Base-by-base conservation (phyloP, 2,329 filamentous ascomycete genomes). In the Gaeumannomyces sp. region DNA sequence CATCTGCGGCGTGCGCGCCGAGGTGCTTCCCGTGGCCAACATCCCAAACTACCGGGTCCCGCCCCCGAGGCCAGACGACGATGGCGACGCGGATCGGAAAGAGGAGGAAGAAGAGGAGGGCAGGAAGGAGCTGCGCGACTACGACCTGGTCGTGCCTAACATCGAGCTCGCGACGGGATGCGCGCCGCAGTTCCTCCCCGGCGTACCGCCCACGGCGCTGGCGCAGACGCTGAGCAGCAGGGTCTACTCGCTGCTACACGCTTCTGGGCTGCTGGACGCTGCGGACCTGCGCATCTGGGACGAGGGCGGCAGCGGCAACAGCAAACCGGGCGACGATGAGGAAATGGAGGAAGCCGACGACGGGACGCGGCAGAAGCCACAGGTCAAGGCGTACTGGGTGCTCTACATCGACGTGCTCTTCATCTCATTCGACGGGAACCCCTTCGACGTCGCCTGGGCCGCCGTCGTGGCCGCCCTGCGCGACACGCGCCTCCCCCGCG, bases 361-460 rank as follows among this genome's bases (percentile, higher is more conserved):
- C 0, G 69, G 69, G 1, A 70, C 71, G 27, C 68, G 64, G 27
- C 63, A 66, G 38, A 65, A 74, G 64, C 75, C 75, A 50, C 74
- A 77, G 66, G 76, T 94, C 14, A 94, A 91, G 74, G 95, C 90
- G 0, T 98, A 96, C 76, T 99, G 94, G 95, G 89, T 91, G 13
- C 85, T 99, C 27, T 97, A 97, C 76, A 91, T 99, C 69, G 94
- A 98, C 73, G 83, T 97, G n/a, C 85, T 97, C 73, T 95, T 97
- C 77, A 89, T 99, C 69, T 96, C 92, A 0, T 87, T 97, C 62
- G 93, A 97, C 68, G 94, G 94, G 7, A 96, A 95, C 72, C 86
- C 92, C 1, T 93, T 98, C 69, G 94, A 99, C 72, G 91, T 92
- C 0, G 92, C 92, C 0, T 98, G 94, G 93, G 85, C 89, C 0